Base-by-base conservation (phyloP, 352 stramenopile genomes). In the Peronospora belbahrii region DNA sequence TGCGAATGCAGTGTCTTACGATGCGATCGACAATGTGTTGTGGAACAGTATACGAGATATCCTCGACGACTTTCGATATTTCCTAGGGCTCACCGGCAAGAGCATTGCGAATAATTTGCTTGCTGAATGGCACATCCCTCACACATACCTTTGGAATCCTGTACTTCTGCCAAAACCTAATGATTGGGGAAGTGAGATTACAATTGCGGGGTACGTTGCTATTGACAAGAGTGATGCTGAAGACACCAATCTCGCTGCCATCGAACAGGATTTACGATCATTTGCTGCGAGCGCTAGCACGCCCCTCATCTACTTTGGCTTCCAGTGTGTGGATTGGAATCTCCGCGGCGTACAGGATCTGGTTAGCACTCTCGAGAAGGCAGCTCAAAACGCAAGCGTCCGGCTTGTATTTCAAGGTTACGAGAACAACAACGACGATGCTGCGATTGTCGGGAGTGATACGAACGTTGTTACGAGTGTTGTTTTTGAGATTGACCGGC, bases 141-240 rank as follows among this genome's bases (percentile, higher is more conserved):
- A 88, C 53, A 83, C 74, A n/a, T 88, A 84, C 32, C 36, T 88
- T 18, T 91, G 80, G 80, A 85, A 79, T 40, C 22, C 52, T 5
- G 48, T 56, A 14, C 41, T 91, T 28, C 42, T 91, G 8, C 53
- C 65, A 1, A 85, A 83, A 31, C 75, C 76, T 3, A 33, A 58
- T 4, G 80, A 91, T 49, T 91, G 77, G 76, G 54, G 52, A 4
- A 52, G 42, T 31, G 75, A 90, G 28, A 64, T 86, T 19, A 60
- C 38, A 10, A 57, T 90, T 31, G 62, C 64, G 18, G 78, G 78
- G 0, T 84, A 74, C 30, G 60, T 85, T 9, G 52, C 74, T 14
- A 35, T 73, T 8, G 43, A 72, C 9, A 56, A 74, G 0, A 37
- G 42, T 25, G 31, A 48, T n/a, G 9, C 48, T 6, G 35, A 64